These are phyloP conservation scores for Euclidium syriacum DNA, from an alignment of 345 rosid species.

Conservation along the genomic window DNA sequence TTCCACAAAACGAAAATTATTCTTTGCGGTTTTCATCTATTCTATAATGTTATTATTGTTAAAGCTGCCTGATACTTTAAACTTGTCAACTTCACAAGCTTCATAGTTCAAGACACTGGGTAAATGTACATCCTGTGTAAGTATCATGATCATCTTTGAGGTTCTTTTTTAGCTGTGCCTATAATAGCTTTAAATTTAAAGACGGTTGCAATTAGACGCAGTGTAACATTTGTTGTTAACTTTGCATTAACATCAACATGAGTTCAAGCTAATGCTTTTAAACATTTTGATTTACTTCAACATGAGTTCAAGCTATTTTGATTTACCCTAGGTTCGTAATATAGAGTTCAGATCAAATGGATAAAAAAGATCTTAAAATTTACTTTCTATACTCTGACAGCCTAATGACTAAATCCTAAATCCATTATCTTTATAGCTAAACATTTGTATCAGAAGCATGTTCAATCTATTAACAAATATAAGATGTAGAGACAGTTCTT, in stretches of 20 bases:
- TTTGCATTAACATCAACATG: not conserved
- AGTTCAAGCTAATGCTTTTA: not conserved
- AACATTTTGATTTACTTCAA: not conserved
- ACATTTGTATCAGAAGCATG: not conserved
- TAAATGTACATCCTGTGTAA: not conserved
- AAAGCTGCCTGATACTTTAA: not conserved
- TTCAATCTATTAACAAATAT: not conserved
- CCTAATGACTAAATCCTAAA: not conserved
- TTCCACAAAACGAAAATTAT: not conserved
- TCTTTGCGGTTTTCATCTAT: not conserved
- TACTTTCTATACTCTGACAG: not conserved
- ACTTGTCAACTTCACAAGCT: not conserved
- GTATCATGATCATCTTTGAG: not conserved
- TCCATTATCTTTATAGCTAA: conserved; percentile 1
- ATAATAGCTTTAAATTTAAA: not conserved
- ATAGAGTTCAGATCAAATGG: not conserved
- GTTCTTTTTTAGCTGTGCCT: not conserved
- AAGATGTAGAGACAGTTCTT: not conserved
- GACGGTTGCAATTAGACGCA: not conserved
- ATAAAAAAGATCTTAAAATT: not conserved
- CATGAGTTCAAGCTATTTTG: not conserved
- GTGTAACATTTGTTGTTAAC: not conserved
- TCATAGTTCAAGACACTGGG: not conserved
- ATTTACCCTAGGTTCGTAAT: not conserved
- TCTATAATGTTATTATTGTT: not conserved